Evolutionary conservation across 805 yeast genomes (phyloP).

Genomic region (Saccharomycopsis fibuligera): DNA sequence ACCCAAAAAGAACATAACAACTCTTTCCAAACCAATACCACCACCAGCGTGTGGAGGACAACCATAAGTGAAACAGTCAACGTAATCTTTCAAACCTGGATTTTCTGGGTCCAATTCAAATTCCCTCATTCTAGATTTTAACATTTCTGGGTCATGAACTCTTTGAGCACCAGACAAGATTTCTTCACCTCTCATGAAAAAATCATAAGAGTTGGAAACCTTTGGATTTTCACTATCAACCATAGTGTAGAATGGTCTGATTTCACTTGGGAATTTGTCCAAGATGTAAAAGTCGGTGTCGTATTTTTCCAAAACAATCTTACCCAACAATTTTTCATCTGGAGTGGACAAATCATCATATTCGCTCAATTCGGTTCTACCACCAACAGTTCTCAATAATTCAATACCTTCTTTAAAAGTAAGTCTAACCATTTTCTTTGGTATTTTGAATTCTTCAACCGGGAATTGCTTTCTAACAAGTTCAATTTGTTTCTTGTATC

Average conservation of each 20-base stretch:
- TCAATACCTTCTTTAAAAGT: conserved; percentile 88
- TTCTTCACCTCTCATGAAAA: conserved; percentile 99
- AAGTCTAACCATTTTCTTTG: conserved; percentile 85
- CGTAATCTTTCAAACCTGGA: conserved; percentile 85
- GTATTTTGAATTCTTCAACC: conserved; percentile 93
- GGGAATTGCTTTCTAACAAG: conserved; percentile 92
- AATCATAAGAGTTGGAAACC: conserved; percentile 96
- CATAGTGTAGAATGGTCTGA: conserved; percentile 99
- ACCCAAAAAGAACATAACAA: conserved; percentile 95
- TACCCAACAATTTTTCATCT: conserved; percentile 90
- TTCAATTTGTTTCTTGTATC: conserved; percentile 81
- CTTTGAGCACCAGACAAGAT: conserved; percentile 99
- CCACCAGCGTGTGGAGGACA: conserved; percentile 99
- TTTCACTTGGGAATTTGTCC: conserved; percentile 95
- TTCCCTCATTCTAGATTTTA: conserved; percentile 71
- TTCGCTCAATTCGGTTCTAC: conserved; percentile 65
- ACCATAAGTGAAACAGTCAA: conserved; percentile 88
- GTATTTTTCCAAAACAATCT: conserved; percentile 84
- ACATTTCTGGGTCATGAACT: conserved; percentile 85
- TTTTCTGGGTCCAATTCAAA: conserved; percentile 77
- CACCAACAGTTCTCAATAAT: conserved; percentile 81
- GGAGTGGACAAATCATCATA: conserved; percentile 90
- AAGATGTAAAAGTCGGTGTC: conserved; percentile 96
- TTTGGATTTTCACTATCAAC: conserved; percentile 89
- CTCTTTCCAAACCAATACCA: conserved; percentile 98